Evolutionary conservation across 352 stramenopile species (phyloP), one percentile per base, ranked within the genome.

Genomic region (Globisporangium spiculum): DNA sequence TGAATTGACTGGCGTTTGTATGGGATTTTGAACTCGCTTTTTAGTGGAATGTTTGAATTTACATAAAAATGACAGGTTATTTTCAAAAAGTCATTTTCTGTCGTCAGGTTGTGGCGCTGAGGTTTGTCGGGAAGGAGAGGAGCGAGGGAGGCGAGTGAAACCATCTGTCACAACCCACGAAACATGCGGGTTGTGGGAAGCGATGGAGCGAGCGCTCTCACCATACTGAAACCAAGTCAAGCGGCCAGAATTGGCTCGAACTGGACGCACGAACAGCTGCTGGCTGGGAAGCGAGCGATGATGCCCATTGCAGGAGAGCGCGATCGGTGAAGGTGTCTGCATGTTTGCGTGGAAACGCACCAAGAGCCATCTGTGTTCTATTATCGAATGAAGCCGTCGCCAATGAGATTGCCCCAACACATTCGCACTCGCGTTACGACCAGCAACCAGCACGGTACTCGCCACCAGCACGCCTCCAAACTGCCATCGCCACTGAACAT

Each of bases 161-260:
- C 32, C 32, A 24, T 6, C 30, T 32, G 30, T 32, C 30, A 32
- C 30, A 32, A 32, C 30, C 30, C 30, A 32, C 4, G 30, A 32
- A 32, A 32, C 44, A 52, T 6, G 9, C 22, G 44, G 44, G 18
- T 52, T 52, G 44, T 24, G 44, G 44, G 44, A 52, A 52, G 22
- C 0, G 18, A 52, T 18, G 6, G 44, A 52, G 44, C 5, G 6
- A 52, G 44, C 3, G 44, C 44, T 52, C 44, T 52, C 44, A 1
- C 0, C 20, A 60, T 60, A 60, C 30, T 60, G 30, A 60, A 27
- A 60, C 30, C 55, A 60, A 30, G 55, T 46, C 27, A 60, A 60
- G 38, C 18, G 55, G 7, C 2, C 41, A 20, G 10, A 52, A 12
- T 52, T 18, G 44, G 44, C 18, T 1, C 18, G 30, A 44, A 44